Base-by-base conservation (phyloP, 352 stramenopile genomes). In the Pelagophyceae sp. region DNA sequence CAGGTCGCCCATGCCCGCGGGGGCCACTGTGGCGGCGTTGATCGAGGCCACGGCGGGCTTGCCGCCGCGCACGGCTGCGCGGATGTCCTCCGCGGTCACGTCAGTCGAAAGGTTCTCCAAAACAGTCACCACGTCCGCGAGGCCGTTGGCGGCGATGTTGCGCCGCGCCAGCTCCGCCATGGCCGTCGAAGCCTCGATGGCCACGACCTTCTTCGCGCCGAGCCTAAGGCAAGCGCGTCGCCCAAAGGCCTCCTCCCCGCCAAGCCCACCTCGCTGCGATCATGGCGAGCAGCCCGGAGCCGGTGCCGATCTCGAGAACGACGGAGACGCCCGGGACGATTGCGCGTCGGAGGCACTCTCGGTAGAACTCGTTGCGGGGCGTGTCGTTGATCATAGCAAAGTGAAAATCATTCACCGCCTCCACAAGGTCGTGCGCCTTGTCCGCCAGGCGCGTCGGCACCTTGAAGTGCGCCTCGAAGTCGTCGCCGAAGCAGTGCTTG, bases 381-480 rank as follows among this genome's bases (percentile, higher is more conserved):
- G 11, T 17, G 29, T 74, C 67, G 67, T 74, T 74, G 35, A 74
- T 74, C 67, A 74, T 74, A 5, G 67, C 67, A n/a, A 38, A 74
- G 38, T 74, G 67, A n/a, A 74, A 74, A 37, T 74, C 67, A 37
- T 74, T 74, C 15, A 74, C 67, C 5, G 67, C 67, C n/a, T 74
- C 67, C 15, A 74, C 38, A 2, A 74, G 38, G 27, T 74, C 67
- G 15, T 11, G 5, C 5, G 33, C 0, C 67, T 74, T 51, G 67
- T 74, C 38, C 15, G 6, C 33, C 35, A 74, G 67, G 17, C 67
- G 67, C 35, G 1, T 0, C 2, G 67, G 67, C 35, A 74, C 67
- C 17, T 20, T 27, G 37, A 74, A 74, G 67, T 74, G 67, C 17
- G 17, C 11, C 11, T 74, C 67, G 37, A 74, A 74, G 35, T 74